These are phyloP conservation scores for Micractinium sp. DNA, from an alignment of 139 green algal genomes.

Conservation along the genomic window DNA sequence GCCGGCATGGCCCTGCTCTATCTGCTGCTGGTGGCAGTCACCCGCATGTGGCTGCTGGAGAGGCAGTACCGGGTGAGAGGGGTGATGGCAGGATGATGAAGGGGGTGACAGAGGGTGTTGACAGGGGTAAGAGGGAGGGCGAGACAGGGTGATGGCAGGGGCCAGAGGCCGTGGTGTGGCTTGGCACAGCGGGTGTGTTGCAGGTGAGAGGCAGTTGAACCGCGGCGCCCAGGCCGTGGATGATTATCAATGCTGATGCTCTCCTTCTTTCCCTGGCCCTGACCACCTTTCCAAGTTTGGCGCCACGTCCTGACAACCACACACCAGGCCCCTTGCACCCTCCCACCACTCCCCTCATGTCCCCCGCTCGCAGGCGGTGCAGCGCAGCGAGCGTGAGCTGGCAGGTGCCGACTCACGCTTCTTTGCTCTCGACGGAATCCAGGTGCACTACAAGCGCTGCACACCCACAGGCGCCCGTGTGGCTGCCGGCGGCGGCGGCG, in stretches of 20 bases:
- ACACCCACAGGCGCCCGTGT: not conserved
- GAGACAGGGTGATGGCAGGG: no score
- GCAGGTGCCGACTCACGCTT: conserved; percentile 69
- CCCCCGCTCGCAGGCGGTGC: conserved; percentile 39
- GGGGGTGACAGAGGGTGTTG: no score
- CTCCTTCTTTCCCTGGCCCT: not conserved
- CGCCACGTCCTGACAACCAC: no score
- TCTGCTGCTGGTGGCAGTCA: conserved; percentile 25
- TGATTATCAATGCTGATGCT: not conserved
- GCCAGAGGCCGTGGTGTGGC: no score
- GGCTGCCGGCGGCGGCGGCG: not conserved
- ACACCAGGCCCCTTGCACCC: no score
- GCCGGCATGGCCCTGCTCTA: conserved; percentile 45
- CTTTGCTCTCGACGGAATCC: conserved; percentile 40
- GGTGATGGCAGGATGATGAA: no score
- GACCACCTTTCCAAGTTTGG: no score
- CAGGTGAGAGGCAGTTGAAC: no score
- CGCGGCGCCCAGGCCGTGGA: no score
- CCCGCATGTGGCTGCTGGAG: conserved; percentile 51
- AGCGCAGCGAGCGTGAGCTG: conserved; percentile 55
- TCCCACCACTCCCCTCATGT: no score
- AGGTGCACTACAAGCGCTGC: conserved; percentile 61
- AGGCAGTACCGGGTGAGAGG: conserved; percentile 48
- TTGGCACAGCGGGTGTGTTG: no score
- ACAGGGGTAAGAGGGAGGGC: no score